phyloP scores from a whole-genome alignment of 805 yeast species.

The Kazachstania bromeliacearum region DNA sequence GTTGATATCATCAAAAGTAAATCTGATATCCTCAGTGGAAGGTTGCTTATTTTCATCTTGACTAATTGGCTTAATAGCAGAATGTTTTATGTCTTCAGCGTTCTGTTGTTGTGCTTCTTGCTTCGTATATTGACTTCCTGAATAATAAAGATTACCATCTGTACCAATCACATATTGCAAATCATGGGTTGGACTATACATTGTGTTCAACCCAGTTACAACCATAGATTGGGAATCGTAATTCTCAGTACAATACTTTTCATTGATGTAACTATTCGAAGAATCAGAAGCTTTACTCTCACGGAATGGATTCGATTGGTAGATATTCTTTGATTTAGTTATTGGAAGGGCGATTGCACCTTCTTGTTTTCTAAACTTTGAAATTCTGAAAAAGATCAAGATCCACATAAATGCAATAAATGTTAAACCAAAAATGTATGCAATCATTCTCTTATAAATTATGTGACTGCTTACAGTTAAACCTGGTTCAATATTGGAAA shows the following conservation, averaged over 20 bases:
- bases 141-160: conserved; percentile 21
- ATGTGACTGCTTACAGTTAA: too few species aligned
- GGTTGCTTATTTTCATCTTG: neutral
- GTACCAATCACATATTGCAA: conserved; percentile 17
- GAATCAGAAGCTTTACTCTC: neutral
- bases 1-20: neutral
- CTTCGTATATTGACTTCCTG: conserved; percentile 6
- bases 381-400: neutral
- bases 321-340: neutral
- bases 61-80: neutral
- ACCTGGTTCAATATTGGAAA: neutral
- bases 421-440: neutral
- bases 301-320: conserved; percentile 2
- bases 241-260: conserved; percentile 2
- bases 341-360: neutral
- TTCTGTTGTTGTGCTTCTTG: too few species aligned
- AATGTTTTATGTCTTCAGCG: neutral
- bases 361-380: neutral
- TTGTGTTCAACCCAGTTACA: conserved; percentile 5
- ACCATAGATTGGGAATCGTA: conserved; percentile 7
- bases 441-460: conserved; percentile 2
- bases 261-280: neutral
- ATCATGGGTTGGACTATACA: conserved; percentile 16
- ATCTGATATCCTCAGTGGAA: neutral
- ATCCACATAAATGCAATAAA: conserved; percentile 6